phyloP scores from a whole-genome alignment of 306 rosid genomes.

The Vachellia collinsii region DNA sequence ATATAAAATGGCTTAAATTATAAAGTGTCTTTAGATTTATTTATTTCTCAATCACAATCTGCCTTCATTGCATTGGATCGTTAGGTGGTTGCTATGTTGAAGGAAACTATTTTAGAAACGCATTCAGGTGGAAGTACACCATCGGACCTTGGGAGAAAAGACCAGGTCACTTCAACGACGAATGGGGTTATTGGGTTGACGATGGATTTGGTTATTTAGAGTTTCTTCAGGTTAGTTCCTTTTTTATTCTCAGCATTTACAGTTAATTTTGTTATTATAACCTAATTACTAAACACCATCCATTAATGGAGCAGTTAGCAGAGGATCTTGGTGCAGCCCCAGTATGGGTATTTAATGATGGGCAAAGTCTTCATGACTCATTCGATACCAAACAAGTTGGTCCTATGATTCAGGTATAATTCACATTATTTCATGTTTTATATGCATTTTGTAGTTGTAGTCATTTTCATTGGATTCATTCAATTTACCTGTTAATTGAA shows the following conservation, averaged over 20 bases:
- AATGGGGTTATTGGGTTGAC: neutral
- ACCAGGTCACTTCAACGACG: neutral
- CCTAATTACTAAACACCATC: neutral
- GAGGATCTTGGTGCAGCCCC: neutral
- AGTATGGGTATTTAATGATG: neutral
- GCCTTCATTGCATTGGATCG: neutral
- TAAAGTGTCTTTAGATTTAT: neutral
- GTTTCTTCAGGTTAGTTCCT: neutral
- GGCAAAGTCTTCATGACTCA: neutral
- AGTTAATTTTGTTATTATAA: neutral
- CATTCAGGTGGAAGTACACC: neutral
- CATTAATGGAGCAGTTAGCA: neutral
- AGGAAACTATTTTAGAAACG: neutral
- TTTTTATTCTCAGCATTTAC: neutral
- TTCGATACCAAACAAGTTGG: neutral
- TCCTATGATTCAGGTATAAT: neutral
- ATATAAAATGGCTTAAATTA: neutral
- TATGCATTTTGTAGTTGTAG: neutral
- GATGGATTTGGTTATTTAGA: conserved; percentile 9
- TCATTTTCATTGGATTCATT: too few species aligned
- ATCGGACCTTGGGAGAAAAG: neutral
- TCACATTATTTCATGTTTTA: neutral
- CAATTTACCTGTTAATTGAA: too few species aligned
- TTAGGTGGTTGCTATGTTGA: neutral
- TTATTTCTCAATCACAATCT: neutral